Percentiles rank a stretch among this genome's conserved stretches.
Conservation (phyloP, 2,329 filamentous ascomycete genomes). For the Colletotrichum magnum region DNA sequence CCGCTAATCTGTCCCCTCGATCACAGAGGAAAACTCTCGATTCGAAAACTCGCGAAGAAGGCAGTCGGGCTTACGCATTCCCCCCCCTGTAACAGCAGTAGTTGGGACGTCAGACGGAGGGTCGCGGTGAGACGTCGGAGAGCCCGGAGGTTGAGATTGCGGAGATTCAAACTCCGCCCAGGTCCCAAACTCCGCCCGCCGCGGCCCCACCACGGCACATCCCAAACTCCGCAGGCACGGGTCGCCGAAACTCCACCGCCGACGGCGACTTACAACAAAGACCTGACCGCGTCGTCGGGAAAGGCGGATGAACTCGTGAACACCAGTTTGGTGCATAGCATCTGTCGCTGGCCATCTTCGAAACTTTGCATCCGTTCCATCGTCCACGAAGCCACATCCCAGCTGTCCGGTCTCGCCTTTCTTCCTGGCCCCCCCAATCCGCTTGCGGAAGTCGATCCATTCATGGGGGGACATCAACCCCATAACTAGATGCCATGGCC, state of each 20-base stretch:
- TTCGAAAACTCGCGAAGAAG: neutral
- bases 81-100: neutral
- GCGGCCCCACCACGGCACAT: conserved; percentile 30
- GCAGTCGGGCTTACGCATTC: conserved; percentile 12
- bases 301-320: neutral
- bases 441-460: conserved; percentile 23
- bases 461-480: neutral
- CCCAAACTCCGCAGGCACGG: conserved; percentile 23
- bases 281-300: neutral
- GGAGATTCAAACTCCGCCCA: conserved; percentile 31
- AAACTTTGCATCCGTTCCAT: too few species aligned
- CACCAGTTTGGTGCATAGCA: neutral
- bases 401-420: conserved; percentile 12
- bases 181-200: conserved; percentile 25
- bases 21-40: neutral
- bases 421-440: neutral
- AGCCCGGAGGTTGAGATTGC: conserved; percentile 26
- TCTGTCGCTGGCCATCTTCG: too few species aligned
- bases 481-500: neutral
- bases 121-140: conserved; percentile 5
- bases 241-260: conserved; percentile 30
- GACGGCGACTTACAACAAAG: neutral
- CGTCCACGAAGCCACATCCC: neutral
- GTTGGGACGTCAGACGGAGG: neutral
- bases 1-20: conserved; percentile 6